These are phyloP conservation scores for Fabrea salina DNA, from an alignment of 169 alveolate genomes.

Conservation along the genomic window DNA sequence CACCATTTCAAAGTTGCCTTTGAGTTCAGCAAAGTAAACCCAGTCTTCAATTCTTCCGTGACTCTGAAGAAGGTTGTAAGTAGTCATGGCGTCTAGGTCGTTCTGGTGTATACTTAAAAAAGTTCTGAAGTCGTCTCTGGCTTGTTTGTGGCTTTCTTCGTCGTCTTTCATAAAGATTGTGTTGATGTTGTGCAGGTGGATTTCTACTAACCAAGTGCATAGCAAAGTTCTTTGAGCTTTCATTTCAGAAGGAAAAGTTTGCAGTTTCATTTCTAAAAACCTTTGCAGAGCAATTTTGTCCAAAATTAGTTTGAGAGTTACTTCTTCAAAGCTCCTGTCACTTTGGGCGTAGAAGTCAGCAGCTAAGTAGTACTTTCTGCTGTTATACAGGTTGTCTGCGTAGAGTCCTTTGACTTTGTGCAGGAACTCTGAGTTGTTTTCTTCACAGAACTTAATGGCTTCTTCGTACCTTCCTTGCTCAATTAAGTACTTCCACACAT, in stretches of 20 bases:
- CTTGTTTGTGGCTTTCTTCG: neutral
- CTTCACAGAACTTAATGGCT: conserved; percentile 43
- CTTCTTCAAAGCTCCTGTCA: conserved; percentile 53
- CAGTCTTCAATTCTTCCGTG: conserved; percentile 51
- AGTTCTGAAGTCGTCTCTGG: conserved; percentile 28
- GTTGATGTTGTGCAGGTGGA: conserved; percentile 34
- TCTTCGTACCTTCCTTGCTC: conserved; percentile 39
- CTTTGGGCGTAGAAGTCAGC: conserved; percentile 45
- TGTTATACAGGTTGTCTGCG: conserved; percentile 10
- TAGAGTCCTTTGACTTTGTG: conserved; percentile 27
- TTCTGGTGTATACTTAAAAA: conserved; percentile 17
- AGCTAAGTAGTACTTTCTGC: conserved; percentile 36
- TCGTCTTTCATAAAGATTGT: neutral
- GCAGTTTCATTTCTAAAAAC: conserved; percentile 32
- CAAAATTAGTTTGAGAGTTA: conserved; percentile 43
- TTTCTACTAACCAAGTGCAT: conserved; percentile 57
- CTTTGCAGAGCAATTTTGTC: conserved; percentile 36
- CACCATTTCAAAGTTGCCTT: conserved; percentile 41
- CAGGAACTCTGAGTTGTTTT: conserved; percentile 3
- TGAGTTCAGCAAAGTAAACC: conserved; percentile 43
- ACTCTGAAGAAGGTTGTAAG: conserved; percentile 43
- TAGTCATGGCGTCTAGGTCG: conserved; percentile 41
- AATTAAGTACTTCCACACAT: conserved; percentile 54
- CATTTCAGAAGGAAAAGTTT: conserved; percentile 33
- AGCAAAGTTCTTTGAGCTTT: conserved; percentile 39